Evolutionary conservation across 106 monocot genomes (phyloP), one percentile per base, ranked within the genome.

Genomic region (Dendrobium officinale): DNA sequence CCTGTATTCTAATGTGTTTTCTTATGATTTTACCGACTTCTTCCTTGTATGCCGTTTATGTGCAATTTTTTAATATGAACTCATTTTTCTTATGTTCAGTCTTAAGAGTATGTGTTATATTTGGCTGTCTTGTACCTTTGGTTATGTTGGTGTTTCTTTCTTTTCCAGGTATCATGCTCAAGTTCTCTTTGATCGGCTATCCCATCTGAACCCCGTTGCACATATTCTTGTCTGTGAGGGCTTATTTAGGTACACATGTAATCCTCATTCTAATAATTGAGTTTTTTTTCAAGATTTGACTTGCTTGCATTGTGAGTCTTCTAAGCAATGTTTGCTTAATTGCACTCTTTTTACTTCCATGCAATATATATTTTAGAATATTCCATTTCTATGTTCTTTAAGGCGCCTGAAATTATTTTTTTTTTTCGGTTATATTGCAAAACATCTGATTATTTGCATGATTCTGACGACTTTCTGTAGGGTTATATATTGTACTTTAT

Each of bases 171-270:
- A 84, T 83, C 93, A 99, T 82, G 92, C 99, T 6, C 89, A 90
- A 6, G 87, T 91, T 80, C 88, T 99, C 61, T 93, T 99, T 90
- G 91, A 91, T 45, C 85, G 90, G 48, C 91, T 99, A 8, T 88
- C 93, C 4, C 87, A 75, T 83, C 84, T 99, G 47, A 93, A 99
- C 88, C 99, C 99, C 47, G 88, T 87, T 83, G 91, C 86, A 79
- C 99, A 99, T 86, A 70, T 87, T 75, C 82, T 87, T 84, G 95
- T 99, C 80, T 95, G 89, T 78, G 83, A 93, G 55, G 86, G 87
- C 18, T 86, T 99, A 81, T 91, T 95, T 80, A 89, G 95, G 95
- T 99, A 79, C 45, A 51, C 79, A 73, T 2, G 42, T 41, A 73
- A 42, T 73, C 40, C 33, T 74, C 19, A 44, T 74, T 43, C 8